Base-by-base conservation (phyloP, 352 stramenopile species). In the Aphanomyces stellatus region DNA sequence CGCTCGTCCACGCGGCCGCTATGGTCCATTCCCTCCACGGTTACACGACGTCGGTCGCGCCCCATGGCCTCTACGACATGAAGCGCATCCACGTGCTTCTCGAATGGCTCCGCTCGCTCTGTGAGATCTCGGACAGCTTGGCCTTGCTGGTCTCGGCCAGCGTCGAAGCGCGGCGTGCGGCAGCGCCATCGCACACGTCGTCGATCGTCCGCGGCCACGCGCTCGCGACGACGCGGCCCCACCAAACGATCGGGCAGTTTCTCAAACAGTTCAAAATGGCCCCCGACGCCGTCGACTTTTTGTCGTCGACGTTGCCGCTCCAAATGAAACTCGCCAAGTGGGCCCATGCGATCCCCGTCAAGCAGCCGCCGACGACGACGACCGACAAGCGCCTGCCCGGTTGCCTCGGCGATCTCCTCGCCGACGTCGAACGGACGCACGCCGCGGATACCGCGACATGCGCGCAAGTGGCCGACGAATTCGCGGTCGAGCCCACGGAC, bases 61-160 rank as follows among this genome's bases (percentile, higher is more conserved):
- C 85, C 19, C 69, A 57, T 1, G 91, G 86, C 81, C 89, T 79
- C 78, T 77, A 70, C 24, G 80, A 89, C 27, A 88, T 90, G 70
- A 71, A 82, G 43, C 62, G 68, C 7, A 10, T 91, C 22, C 67
- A 77, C 5, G 69, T 62, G 17, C 73, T 91, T 43, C 51, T 95
- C 22, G 76, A 90, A 62, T 93, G 87, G 85, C 74, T 95, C 15
- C 78, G 84, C 25, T 77, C 68, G n/a, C 68, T 91, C 27, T 91
- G 81, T 53, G 80, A 76, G 24, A 70, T 71, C 0, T 93, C 87
- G 19, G 87, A 95, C 57, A 83, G 82, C 19, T 53, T 93, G 25
- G 79, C 79, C 17, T 78, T 87, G 25, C 68, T 95, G 31, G 81
- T 93, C 2, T 87, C 80, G 3, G 78, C 87, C 42, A 74, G 81